phyloP scores from a whole-genome alignment of 2,329 filamentous ascomycete species.

The Capronia americana region DNA sequence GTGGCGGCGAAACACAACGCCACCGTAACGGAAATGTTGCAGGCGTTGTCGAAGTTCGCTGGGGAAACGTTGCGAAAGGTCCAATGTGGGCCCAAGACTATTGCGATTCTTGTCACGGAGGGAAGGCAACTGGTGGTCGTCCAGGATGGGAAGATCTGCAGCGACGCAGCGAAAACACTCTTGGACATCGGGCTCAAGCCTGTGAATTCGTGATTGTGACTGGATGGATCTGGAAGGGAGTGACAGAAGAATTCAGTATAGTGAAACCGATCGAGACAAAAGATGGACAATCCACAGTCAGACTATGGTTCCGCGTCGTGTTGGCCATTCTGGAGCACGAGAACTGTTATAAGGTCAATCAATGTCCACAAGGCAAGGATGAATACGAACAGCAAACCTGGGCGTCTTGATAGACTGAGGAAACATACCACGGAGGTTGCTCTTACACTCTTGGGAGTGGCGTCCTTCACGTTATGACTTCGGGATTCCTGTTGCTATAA shows the following conservation, averaged over 20 bases:
- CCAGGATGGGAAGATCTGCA: background rate
- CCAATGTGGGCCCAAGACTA: background rate
- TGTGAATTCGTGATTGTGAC: background rate
- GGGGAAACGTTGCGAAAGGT: background rate
- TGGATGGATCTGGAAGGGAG: background rate
- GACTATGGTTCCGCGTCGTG: no score
- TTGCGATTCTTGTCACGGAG: background rate
- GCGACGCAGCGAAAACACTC: background rate
- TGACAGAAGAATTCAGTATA: background rate
- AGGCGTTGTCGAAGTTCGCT: background rate
- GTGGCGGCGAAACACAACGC: background rate
- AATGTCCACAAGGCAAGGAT: background rate
- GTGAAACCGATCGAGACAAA: background rate
- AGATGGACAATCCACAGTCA: background rate
- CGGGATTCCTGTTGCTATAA: no score
- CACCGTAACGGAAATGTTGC: background rate
- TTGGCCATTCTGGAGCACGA: no score
- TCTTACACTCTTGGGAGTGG: no score
- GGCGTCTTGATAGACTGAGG: no score
- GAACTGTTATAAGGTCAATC: background rate
- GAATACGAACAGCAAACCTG: no score
- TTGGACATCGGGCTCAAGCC: background rate
- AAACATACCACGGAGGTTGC: no score
- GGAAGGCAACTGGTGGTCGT: background rate
- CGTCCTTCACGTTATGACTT: no score